These are phyloP conservation scores for Pestalotiopsis sp. DNA, from an alignment of 2,329 filamentous ascomycete genomes.

Conservation along the genomic window DNA sequence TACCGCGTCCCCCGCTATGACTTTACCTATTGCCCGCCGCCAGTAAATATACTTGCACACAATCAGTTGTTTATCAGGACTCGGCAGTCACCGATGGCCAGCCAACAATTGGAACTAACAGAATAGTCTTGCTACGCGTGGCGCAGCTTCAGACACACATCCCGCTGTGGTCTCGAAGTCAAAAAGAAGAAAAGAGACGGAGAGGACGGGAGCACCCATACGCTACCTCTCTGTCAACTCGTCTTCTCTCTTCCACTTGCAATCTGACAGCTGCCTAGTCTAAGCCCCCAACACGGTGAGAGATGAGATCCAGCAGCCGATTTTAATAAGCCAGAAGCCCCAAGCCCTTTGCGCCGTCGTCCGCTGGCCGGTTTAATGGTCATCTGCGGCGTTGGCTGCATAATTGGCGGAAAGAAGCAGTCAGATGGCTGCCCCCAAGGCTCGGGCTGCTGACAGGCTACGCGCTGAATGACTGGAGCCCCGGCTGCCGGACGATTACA, in stretches of 20 bases:
- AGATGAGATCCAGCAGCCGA: background rate
- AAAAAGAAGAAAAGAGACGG: background rate
- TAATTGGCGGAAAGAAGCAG: slow-evolving; percentile 3
- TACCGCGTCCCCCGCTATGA: background rate
- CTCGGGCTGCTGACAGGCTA: slow-evolving; percentile 7
- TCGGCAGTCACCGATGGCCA: background rate
- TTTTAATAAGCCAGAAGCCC: background rate
- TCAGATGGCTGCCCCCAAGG: slow-evolving; percentile 2
- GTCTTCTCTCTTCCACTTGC: background rate
- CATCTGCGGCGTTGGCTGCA: slow-evolving; percentile 9
- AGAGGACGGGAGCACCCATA: background rate
- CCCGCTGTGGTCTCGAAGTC: background rate
- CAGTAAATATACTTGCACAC: background rate
- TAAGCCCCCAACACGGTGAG: slow-evolving; percentile 10
- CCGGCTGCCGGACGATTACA: background rate
- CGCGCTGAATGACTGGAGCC: background rate
- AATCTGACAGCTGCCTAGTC: slow-evolving; percentile 1
- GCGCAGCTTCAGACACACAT: background rate
- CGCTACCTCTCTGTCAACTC: background rate
- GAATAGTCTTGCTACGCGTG: background rate
- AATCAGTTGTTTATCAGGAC: background rate
- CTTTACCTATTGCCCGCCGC: background rate
- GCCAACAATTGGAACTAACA: background rate
- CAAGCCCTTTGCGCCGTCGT: background rate
- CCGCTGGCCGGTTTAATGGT: slow-evolving; percentile 5